phyloP scores from a whole-genome alignment of 2,329 filamentous ascomycete genomes.

The Hortaea werneckii region DNA sequence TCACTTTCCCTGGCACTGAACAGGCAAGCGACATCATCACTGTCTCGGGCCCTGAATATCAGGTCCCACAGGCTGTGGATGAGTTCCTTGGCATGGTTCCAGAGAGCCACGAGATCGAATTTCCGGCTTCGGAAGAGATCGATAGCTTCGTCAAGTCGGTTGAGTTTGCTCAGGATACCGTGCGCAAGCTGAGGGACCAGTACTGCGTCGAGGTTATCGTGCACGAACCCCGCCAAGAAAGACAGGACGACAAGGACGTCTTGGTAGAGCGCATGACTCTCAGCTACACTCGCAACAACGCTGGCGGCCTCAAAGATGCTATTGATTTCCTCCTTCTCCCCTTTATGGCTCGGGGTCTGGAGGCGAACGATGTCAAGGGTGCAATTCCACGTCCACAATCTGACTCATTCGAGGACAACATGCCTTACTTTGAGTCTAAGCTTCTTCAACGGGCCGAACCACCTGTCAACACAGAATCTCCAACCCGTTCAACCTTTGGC shows the following conservation, averaged over 20 bases:
- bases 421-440: conserved; percentile 96
- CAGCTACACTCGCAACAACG: conserved; percentile 89
- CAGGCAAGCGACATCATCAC: conserved; percentile 93
- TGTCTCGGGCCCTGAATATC: conserved; percentile 93
- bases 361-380: conserved; percentile 77
- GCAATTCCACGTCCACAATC: conserved; percentile 97
- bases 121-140: conserved; percentile 65
- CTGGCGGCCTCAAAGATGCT: conserved; percentile 86
- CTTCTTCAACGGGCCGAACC: conserved; percentile 85
- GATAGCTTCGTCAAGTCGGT: conserved; percentile 72
- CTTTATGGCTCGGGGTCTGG: conserved; percentile 80
- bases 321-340: conserved; percentile 87
- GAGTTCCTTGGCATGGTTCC: conserved; percentile 97
- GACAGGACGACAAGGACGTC: conserved; percentile 30
- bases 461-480: conserved; percentile 69
- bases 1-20: conserved; percentile 94
- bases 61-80: conserved; percentile 93
- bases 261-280: conserved; percentile 37
- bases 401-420: conserved; percentile 93
- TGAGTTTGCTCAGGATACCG: conserved; percentile 70
- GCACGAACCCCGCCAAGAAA: conserved; percentile 39
- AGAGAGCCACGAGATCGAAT: conserved; percentile 83
- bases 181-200: conserved; percentile 76
- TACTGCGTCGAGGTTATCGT: conserved; percentile 83
- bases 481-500: conserved; percentile 69